These are phyloP conservation scores for Lophiotrema nucula DNA, from an alignment of 495 filamentous ascomycete species.

Conservation along the genomic window DNA sequence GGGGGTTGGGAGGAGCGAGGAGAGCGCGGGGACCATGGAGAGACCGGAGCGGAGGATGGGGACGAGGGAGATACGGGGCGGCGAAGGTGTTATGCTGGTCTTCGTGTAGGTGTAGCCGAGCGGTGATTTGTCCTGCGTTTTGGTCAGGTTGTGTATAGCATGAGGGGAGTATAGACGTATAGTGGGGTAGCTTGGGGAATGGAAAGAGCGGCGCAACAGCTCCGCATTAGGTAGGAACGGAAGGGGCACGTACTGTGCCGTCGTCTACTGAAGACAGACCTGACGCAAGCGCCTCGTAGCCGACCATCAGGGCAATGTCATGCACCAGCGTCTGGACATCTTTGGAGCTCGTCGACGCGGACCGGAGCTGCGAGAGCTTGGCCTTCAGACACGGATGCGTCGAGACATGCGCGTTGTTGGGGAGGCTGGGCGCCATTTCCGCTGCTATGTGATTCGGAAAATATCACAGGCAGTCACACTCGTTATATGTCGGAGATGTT, in stretches of 20 bases:
- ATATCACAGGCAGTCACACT: constrained; percentile 26
- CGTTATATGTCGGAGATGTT: constrained; percentile 9
- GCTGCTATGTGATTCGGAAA: neutral
- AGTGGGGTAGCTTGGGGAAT: too few relatives aligned
- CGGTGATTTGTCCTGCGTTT: constrained; percentile 66
- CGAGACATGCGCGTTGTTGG: constrained; percentile 76
- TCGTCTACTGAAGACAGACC: constrained; percentile 46
- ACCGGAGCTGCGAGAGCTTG: constrained; percentile 88
- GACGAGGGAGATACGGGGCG: constrained; percentile 66
- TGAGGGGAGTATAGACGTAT: constrained; percentile 1
- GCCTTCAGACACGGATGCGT: constrained; percentile 80
- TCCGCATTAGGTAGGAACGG: too few relatives aligned
- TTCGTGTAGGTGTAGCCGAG: constrained; percentile 70
- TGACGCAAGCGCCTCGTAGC: constrained; percentile 73
- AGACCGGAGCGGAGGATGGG: constrained; percentile 89
- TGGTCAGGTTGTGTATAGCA: constrained; percentile 9
- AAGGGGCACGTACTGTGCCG: constrained; percentile 37
- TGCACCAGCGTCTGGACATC: constrained; percentile 81
- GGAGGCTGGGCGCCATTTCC: constrained; percentile 43
- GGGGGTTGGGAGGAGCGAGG: constrained; percentile 74
- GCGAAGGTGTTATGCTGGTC: constrained; percentile 55
- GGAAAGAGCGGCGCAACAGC: too few relatives aligned
- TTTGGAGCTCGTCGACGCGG: constrained; percentile 61
- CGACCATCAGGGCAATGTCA: constrained; percentile 81
- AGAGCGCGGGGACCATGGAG: constrained; percentile 84